phyloP scores from a whole-genome alignment of 352 stramenopile species.

The Elongisporangium undulatum region DNA sequence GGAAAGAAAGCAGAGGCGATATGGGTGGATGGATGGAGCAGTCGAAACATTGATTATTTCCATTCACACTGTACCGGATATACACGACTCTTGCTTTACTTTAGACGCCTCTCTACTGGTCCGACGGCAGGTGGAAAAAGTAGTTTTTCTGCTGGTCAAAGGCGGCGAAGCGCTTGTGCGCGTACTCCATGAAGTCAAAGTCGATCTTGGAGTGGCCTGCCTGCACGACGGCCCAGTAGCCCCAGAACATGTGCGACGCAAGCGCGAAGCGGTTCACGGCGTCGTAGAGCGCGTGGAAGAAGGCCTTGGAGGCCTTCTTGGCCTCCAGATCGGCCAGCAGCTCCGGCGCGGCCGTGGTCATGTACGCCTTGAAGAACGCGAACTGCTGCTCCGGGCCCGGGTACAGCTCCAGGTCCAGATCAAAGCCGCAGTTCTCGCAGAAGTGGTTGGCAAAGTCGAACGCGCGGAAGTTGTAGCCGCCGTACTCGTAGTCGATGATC shows the following conservation, averaged over 20 bases:
- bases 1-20: no score
- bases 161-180: slow-evolving; percentile 72
- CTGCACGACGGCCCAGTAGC: slow-evolving; percentile 93
- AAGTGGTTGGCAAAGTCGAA: slow-evolving; percentile 97
- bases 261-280: slow-evolving; percentile 87
- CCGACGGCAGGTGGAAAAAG: slow-evolving; percentile 25
- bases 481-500: slow-evolving; percentile 96
- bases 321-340: slow-evolving; percentile 58
- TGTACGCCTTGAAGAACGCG: slow-evolving; percentile 85
- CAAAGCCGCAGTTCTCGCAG: slow-evolving; percentile 92
- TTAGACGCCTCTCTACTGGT: slow-evolving; percentile 9
- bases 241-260: slow-evolving; percentile 92
- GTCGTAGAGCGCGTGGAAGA: slow-evolving; percentile 80
- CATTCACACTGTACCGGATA: slow-evolving; percentile 11
- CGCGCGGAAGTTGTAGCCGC: slow-evolving; percentile 89
- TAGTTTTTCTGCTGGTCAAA: slow-evolving; percentile 72
- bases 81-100: slow-evolving; percentile 8
- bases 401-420: slow-evolving; percentile 87
- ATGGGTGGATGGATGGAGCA: neutral
- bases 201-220: slow-evolving; percentile 86
- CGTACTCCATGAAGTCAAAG: slow-evolving; percentile 88
- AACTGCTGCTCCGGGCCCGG: slow-evolving; percentile 79
- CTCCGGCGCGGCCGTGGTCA: slow-evolving; percentile 56
- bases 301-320: slow-evolving; percentile 75
- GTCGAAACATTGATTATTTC: neutral